Evolutionary conservation across 352 stramenopile species (phyloP).

Genomic region (Globisporangium echinulatum): DNA sequence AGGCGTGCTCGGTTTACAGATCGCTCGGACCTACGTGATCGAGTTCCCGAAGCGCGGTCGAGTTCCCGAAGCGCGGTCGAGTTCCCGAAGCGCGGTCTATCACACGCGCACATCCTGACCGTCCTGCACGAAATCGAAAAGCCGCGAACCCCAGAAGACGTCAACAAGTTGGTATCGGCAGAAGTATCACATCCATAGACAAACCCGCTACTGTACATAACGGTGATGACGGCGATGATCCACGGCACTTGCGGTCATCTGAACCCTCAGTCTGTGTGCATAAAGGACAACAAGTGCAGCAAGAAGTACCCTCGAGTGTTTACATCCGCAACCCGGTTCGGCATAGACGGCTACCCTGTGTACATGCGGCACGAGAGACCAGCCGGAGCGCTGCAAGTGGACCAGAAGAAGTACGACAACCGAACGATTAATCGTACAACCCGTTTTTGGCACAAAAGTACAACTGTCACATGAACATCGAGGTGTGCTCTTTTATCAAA

Average conservation of each 20-base stretch:
- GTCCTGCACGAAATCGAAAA: neutral
- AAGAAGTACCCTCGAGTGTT: slow-evolving; percentile 4
- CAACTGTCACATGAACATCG: neutral
- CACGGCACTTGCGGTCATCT: neutral
- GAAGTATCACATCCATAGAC: neutral
- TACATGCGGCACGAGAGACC: neutral
- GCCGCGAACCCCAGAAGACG: neutral
- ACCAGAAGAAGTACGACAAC: neutral
- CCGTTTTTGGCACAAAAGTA: neutral
- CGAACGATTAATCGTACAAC: neutral
- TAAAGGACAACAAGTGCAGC: neutral
- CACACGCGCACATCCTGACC: neutral
- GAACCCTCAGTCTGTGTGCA: neutral
- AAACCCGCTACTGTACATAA: neutral
- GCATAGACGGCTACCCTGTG: neutral
- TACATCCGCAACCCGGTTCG: neutral
- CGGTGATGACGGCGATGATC: neutral
- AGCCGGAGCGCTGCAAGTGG: neutral
- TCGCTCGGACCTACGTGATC: slow-evolving; percentile 21
- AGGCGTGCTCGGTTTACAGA: slow-evolving; percentile 10
- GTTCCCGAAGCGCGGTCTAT: neutral
- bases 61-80: too few species aligned
- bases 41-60: slow-evolving; percentile 22
- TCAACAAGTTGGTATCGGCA: neutral
- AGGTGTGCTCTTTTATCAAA: slow-evolving; percentile 2